Evolutionary conservation across 2,329 filamentous ascomycete genomes (phyloP).

Genomic region (Alternaria rosae): DNA sequence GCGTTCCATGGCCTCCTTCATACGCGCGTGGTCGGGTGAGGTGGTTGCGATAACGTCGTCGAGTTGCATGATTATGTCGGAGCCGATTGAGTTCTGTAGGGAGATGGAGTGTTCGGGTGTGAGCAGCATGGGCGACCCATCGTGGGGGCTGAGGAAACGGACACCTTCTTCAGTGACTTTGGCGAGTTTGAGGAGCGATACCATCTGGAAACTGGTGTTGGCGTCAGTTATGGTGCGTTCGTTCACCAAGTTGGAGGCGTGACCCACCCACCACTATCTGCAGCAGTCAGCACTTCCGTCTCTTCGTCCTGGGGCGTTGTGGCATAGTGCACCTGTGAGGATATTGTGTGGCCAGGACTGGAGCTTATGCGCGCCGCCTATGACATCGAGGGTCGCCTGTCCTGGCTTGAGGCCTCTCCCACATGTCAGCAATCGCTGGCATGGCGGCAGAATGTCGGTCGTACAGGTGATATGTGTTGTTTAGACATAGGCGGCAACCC

Average conservation of each 20-base stretch:
- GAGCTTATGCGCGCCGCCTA: constrained; percentile 92
- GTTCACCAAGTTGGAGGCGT: constrained; percentile 23
- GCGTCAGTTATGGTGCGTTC: constrained; percentile 36
- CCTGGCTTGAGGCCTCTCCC: constrained; percentile 83
- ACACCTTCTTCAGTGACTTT: constrained; percentile 96
- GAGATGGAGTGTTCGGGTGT: constrained; percentile 97
- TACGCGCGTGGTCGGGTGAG: constrained; percentile 84
- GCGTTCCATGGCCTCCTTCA: constrained; percentile 93
- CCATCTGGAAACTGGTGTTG: constrained; percentile 88
- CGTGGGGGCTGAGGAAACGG: constrained; percentile 93
- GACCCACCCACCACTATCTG: constrained; percentile 57
- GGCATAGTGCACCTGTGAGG: constrained; percentile 66
- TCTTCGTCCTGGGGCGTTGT: neutral
- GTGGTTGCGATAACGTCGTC: constrained; percentile 98
- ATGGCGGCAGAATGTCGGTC: neutral
- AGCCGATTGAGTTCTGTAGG: constrained; percentile 95
- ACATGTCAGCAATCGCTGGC: constrained; percentile 25
- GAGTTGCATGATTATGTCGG: constrained; percentile 99
- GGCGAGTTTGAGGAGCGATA: constrained; percentile 90
- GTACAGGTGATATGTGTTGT: constrained; percentile 93
- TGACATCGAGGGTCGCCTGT: constrained; percentile 82
- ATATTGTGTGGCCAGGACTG: constrained; percentile 97
- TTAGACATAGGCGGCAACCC: constrained; percentile 87
- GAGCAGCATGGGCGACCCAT: constrained; percentile 93
- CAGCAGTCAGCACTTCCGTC: constrained; percentile 34